Percentiles rank a stretch among this genome's conserved stretches.
These are phyloP conservation scores for Auxenochlorella pyrenoidosa DNA, from an alignment of 139 green algal species.

Conservation along the genomic window DNA sequence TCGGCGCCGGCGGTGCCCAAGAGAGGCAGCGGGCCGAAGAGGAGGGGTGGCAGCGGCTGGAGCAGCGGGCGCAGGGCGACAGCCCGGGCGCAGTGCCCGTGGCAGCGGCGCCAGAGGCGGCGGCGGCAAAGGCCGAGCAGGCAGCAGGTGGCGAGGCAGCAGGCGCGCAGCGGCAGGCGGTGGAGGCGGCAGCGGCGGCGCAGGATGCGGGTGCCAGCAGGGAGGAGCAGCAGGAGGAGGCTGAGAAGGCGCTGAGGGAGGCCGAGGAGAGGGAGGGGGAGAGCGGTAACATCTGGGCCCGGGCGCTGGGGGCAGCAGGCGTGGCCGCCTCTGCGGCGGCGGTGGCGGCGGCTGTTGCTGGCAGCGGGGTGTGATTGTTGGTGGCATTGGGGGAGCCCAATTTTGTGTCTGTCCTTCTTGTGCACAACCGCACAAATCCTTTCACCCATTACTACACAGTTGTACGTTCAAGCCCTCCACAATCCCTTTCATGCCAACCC, in stretches of 20 bases:
- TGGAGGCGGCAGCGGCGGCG: neutral
- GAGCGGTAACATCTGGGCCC: conserved; percentile 18
- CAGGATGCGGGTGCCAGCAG: conserved; percentile 11
- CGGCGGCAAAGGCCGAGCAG: neutral
- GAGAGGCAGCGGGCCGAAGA: neutral
- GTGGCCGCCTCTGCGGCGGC: conserved; percentile 13
- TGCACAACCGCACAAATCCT: too few relatives aligned
- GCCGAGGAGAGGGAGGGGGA: conserved; percentile 1
- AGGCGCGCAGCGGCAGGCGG: neutral
- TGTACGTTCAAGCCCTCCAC: too few relatives aligned
- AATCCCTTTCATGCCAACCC: too few relatives aligned
- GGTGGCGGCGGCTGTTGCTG: neutral
- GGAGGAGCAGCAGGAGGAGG: neutral
- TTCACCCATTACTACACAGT: too few relatives aligned
- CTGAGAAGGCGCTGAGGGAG: neutral
- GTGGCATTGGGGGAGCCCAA: neutral
- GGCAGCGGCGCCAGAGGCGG: neutral
- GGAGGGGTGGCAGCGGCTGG: conserved; percentile 15
- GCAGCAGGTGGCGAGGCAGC: neutral
- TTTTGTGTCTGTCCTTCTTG: too few relatives aligned
- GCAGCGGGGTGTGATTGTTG: neutral
- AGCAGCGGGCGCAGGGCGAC: neutral
- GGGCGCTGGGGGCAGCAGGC: conserved; percentile 1
- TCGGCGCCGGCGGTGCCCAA: neutral
- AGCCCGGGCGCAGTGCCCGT: neutral